Percentiles rank a stretch among this genome's conserved stretches.
phyloP scores from a whole-genome alignment of 192 early-diverging fungal genomes.

The Coemansia sp. region DNA sequence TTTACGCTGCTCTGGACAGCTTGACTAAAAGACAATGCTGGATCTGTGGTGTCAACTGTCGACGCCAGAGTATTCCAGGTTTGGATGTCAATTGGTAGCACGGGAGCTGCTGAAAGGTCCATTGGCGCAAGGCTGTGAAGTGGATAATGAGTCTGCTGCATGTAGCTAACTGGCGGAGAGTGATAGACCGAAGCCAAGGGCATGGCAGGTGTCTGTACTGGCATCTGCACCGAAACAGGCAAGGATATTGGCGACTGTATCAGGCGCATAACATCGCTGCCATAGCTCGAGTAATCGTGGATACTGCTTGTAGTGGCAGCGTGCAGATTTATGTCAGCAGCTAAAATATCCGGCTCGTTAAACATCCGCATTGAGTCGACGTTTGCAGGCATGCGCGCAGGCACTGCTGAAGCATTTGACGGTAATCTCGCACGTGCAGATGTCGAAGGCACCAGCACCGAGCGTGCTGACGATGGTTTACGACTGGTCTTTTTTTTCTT shows the following conservation, averaged over 20 bases:
- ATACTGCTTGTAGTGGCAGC: neutral
- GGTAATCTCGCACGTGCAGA: neutral
- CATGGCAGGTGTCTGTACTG: neutral
- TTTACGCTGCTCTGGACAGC: neutral
- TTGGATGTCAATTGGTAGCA: neutral
- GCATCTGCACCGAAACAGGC: neutral
- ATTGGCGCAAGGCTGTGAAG: neutral
- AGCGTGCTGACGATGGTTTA: neutral
- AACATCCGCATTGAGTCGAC: neutral
- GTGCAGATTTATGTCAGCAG: neutral
- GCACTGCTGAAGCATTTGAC: neutral
- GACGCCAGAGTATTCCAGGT: neutral
- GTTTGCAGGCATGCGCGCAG: neutral
- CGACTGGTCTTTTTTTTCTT: constrained; percentile 1
- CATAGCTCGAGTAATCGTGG: neutral
- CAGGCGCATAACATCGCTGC: neutral
- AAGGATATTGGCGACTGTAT: neutral
- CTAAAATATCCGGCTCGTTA: neutral
- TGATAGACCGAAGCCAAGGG: neutral
- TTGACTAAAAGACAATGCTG: neutral
- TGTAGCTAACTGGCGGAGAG: neutral
- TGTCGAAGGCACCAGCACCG: neutral
- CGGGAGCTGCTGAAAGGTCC: neutral
- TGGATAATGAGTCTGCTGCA: neutral
- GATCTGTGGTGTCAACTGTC: neutral